Evolutionary conservation across 371 early-diverging fungal genomes (phyloP).

Genomic region (Mucor indicus): DNA sequence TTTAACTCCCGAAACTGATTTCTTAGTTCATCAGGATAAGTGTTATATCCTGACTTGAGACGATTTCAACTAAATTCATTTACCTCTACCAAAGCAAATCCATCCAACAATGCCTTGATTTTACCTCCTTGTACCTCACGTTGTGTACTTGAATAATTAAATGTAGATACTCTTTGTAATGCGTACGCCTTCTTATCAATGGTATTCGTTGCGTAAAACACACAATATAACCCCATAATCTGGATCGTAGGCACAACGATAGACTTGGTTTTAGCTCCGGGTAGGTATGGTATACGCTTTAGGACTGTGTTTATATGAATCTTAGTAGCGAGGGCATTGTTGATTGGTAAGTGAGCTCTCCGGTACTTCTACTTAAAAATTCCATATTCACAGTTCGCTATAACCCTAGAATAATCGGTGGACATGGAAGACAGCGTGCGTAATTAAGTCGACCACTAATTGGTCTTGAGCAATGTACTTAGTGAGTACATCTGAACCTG

Average conservation of each 20-base stretch:
- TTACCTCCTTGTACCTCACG: slow-evolving; percentile 9
- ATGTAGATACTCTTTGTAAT: slow-evolving; percentile 4
- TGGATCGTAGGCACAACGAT: slow-evolving; percentile 7
- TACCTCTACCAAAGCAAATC: slow-evolving; percentile 13
- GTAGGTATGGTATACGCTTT: slow-evolving; percentile 6
- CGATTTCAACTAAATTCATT: slow-evolving; percentile 6
- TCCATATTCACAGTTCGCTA: too few species aligned
- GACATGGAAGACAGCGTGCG: too few species aligned
- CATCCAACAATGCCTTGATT: slow-evolving; percentile 7
- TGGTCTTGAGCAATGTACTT: too few species aligned
- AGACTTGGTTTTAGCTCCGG: slow-evolving; percentile 4
- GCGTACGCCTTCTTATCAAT: slow-evolving; percentile 8
- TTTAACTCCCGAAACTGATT: too few species aligned
- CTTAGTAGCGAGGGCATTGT: slow-evolving; percentile 2
- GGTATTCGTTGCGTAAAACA: slow-evolving; percentile 8
- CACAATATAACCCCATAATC: slow-evolving; percentile 5
- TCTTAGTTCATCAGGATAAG: too few species aligned
- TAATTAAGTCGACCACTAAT: too few species aligned
- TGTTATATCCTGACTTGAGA: too few species aligned
- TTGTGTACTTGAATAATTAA: slow-evolving; percentile 12
- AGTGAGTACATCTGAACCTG: too few species aligned
- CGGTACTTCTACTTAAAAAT: too few species aligned
- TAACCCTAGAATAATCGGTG: too few species aligned
- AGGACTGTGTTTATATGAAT: slow-evolving; percentile 3
- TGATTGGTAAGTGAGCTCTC: slow-evolving; percentile 1